These are phyloP conservation scores for Colletotrichum lini DNA, from an alignment of 2,329 filamentous ascomycete species.

Conservation along the genomic window DNA sequence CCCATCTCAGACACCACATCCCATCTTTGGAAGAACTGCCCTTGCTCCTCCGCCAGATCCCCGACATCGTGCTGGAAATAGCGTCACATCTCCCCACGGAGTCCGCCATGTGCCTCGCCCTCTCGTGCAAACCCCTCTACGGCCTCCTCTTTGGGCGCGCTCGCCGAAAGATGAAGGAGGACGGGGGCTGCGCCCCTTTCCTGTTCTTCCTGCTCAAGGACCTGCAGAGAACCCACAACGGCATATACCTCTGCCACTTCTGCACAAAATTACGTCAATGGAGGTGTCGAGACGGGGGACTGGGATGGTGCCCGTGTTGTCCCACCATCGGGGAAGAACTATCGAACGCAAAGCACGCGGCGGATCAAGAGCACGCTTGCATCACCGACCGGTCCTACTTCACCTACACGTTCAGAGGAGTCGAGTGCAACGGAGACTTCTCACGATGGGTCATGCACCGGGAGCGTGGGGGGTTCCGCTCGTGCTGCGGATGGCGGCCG, in stretches of 20 bases:
- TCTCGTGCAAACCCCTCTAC: constrained; percentile 34
- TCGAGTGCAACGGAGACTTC: background rate
- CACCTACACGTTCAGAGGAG: constrained; percentile 1
- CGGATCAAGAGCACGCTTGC: background rate
- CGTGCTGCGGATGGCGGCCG: background rate
- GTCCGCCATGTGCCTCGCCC: constrained; percentile 30
- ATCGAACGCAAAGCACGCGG: background rate
- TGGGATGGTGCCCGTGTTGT: background rate
- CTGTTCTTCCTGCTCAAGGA: constrained; percentile 32
- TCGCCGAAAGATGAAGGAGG: background rate
- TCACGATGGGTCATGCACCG: constrained; percentile 19
- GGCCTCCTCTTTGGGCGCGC: constrained; percentile 24
- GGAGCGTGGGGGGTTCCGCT: constrained; percentile 9
- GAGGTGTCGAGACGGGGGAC: constrained; percentile 13
- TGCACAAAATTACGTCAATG: constrained; percentile 15
- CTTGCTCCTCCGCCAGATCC: constrained; percentile 24
- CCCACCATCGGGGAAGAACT: background rate
- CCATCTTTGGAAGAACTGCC: background rate
- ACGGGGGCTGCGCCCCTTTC: background rate
- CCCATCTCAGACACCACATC: background rate
- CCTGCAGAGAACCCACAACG: background rate
- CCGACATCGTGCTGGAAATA: constrained; percentile 35
- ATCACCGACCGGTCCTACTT: constrained; percentile 9
- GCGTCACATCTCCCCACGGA: constrained; percentile 33
- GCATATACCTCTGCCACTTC: constrained; percentile 29